Conservation (phyloP, 139 green algal species). For the Diplosphaera chodatii region DNA sequence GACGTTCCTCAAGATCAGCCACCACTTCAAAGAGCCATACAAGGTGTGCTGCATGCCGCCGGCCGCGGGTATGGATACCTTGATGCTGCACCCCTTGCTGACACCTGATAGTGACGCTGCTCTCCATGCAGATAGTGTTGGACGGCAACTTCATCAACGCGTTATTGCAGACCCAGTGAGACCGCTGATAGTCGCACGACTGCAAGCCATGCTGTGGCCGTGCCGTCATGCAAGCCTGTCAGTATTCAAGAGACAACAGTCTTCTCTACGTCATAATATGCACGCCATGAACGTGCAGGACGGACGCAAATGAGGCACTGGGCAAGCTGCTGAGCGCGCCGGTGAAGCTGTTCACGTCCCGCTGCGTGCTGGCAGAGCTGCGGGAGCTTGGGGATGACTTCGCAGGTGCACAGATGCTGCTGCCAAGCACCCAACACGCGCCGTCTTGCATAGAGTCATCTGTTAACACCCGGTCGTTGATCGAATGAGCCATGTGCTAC, state of each 20-base stretch:
- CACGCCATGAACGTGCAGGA: neutral
- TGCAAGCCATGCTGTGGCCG: too few species aligned
- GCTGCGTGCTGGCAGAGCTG: constrained; percentile 8
- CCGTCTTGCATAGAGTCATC: too few species aligned
- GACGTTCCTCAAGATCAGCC: constrained; percentile 13
- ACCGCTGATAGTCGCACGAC: too few species aligned
- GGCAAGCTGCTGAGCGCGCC: constrained; percentile 6
- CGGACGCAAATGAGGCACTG: neutral
- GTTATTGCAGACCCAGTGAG: constrained; percentile 9
- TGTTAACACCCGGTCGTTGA: too few species aligned
- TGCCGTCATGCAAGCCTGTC: too few species aligned
- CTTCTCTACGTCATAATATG: too few species aligned
- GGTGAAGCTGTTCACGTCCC: constrained; percentile 7
- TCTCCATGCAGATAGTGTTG: constrained; percentile 1
- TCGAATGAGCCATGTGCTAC: too few species aligned
- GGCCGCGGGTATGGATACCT: too few species aligned
- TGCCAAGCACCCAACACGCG: too few species aligned
- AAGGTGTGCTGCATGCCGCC: neutral
- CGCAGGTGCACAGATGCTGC: neutral
- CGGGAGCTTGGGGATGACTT: constrained; percentile 6
- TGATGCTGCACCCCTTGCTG: too few species aligned
- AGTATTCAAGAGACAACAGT: too few species aligned
- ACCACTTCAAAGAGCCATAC: constrained; percentile 10
- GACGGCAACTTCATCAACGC: constrained; percentile 18
- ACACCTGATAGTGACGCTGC: too few species aligned